Evolutionary conservation across 805 yeast genomes (phyloP).

Genomic region (Starmerella bombi): DNA sequence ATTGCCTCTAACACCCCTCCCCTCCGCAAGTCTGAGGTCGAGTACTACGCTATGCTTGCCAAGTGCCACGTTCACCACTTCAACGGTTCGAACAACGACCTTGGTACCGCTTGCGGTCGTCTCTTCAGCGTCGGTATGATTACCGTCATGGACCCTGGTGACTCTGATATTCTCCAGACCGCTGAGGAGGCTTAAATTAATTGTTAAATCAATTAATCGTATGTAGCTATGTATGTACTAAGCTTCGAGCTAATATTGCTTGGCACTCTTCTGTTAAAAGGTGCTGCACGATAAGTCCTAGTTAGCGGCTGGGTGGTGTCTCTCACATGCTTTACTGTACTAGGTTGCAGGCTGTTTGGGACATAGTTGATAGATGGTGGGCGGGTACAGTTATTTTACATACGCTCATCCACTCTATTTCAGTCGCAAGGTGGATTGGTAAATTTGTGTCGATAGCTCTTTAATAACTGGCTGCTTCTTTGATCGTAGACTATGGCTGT

Average conservation of each 20-base stretch:
- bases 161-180: constrained; percentile 79
- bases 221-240: not conserved
- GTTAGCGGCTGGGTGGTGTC: too few species aligned
- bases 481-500: too few species aligned
- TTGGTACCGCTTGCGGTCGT: constrained; percentile 99
- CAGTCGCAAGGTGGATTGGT: too few species aligned
- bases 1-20: constrained; percentile 99
- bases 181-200: constrained; percentile 17
- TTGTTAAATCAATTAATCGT: too few species aligned
- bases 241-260: constrained; percentile 1
- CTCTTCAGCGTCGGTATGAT: constrained; percentile 99
- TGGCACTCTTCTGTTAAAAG: constrained; percentile 16
- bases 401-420: too few species aligned
- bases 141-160: constrained; percentile 97
- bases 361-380: too few species aligned
- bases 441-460: too few species aligned
- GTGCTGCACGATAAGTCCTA: too few species aligned
- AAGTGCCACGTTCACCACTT: constrained; percentile 96
- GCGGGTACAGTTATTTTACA: too few species aligned
- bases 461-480: too few species aligned
- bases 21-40: constrained; percentile 98
- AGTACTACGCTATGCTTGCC: constrained; percentile 99
- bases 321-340: too few species aligned
- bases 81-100: constrained; percentile 99
- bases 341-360: too few species aligned